Conservation (phyloP, 805 yeast genomes). For the Schwanniomyces pseudopolymorphus region DNA sequence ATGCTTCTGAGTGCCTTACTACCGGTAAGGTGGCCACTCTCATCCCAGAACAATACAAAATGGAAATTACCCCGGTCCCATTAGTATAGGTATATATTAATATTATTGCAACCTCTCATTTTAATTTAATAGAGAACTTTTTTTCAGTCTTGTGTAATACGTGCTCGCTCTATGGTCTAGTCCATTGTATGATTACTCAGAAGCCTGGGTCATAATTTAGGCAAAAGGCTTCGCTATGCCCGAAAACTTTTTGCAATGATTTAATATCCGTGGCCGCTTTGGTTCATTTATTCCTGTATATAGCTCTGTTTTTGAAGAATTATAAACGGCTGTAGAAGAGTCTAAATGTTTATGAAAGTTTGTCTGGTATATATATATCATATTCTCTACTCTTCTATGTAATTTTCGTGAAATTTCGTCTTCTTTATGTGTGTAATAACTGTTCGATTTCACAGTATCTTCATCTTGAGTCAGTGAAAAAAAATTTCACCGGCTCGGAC, state of each 20-base stretch:
- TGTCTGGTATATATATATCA: background rate
- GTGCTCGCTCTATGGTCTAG: background rate
- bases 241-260: background rate
- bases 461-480: background rate
- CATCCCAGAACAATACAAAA: slow-evolving; percentile 72
- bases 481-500: slow-evolving; percentile 3
- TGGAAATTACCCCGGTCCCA: slow-evolving; percentile 21
- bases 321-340: background rate
- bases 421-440: background rate
- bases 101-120: background rate
- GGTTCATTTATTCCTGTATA: background rate
- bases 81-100: slow-evolving; percentile 3
- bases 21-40: slow-evolving; percentile 70
- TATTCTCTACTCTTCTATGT: background rate
- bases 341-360: background rate
- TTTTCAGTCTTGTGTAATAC: background rate
- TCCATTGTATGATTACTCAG: background rate
- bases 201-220: background rate
- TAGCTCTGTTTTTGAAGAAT: background rate
- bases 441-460: background rate
- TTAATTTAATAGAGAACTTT: background rate
- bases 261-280: background rate
- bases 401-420: background rate
- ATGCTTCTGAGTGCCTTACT: slow-evolving; percentile 55
- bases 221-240: background rate